These are phyloP conservation scores for Sordariomycetes sp. DNA, from an alignment of 2,329 filamentous ascomycete species.

Conservation along the genomic window DNA sequence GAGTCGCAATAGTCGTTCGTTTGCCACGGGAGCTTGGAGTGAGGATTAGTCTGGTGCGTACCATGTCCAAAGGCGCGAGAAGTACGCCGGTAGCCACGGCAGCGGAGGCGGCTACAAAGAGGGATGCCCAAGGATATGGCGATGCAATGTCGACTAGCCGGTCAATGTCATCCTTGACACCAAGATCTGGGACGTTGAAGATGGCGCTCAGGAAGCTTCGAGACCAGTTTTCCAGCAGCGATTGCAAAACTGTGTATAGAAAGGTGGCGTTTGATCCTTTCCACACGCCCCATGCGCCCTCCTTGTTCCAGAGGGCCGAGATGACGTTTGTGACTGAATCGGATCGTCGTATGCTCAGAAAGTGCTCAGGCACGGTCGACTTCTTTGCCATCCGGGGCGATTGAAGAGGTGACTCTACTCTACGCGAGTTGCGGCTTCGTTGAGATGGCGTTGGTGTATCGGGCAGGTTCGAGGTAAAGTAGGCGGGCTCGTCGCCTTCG, in stretches of 20 bases:
- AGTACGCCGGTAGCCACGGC: slow-evolving; percentile 67
- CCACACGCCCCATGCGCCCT: slow-evolving; percentile 88
- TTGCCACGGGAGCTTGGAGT: slow-evolving; percentile 69
- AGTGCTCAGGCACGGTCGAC: slow-evolving; percentile 36
- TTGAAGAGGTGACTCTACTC: slow-evolving; percentile 16
- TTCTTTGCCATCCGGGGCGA: slow-evolving; percentile 14
- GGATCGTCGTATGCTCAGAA: slow-evolving; percentile 61
- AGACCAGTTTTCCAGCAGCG: slow-evolving; percentile 85
- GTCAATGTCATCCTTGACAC: slow-evolving; percentile 67
- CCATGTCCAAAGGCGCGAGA: slow-evolving; percentile 79
- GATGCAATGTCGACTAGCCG: slow-evolving; percentile 64
- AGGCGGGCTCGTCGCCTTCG: slow-evolving; percentile 70
- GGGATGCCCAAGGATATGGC: slow-evolving; percentile 71
- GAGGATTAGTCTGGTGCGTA: slow-evolving; percentile 80
- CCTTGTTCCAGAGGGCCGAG: slow-evolving; percentile 78
- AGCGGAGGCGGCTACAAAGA: slow-evolving; percentile 60
- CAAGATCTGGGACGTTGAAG: slow-evolving; percentile 80
- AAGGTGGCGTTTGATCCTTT: slow-evolving; percentile 91
- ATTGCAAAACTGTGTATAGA: slow-evolving; percentile 77
- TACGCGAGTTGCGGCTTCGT: slow-evolving; percentile 22
- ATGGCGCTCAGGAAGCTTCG: slow-evolving; percentile 84
- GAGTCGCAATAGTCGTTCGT: slow-evolving; percentile 67
- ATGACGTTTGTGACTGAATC: slow-evolving; percentile 83
- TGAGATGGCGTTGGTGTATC: slow-evolving; percentile 41
- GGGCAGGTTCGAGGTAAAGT: slow-evolving; percentile 63